Evolutionary conservation across 2,329 filamentous ascomycete genomes (phyloP).

Genomic region (Cladosporium sp.): DNA sequence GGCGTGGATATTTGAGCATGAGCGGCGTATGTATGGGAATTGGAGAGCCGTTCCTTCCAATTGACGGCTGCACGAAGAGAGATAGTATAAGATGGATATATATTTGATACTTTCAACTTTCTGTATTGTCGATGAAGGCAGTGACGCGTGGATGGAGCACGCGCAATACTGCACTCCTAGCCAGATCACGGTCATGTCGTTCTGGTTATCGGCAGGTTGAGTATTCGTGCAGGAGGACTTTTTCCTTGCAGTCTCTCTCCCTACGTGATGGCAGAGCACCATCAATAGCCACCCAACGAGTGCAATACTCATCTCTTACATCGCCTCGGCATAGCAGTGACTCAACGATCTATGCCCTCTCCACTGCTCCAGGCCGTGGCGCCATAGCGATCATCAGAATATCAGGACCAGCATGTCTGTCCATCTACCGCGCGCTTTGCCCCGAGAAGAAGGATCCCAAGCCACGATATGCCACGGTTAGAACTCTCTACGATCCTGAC

Average conservation of each 20-base stretch:
- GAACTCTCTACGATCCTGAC: slow-evolving; percentile 64
- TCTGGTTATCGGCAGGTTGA: neutral
- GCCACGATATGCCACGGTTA: slow-evolving; percentile 64
- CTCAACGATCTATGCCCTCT: slow-evolving; percentile 83
- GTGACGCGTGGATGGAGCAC: neutral
- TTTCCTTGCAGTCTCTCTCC: neutral
- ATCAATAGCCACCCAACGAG: neutral
- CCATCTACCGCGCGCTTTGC: slow-evolving; percentile 64
- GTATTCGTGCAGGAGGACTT: neutral
- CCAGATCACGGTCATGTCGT: neutral
- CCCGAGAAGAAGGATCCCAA: slow-evolving; percentile 52
- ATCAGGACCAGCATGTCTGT: slow-evolving; percentile 69
- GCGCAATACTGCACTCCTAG: neutral
- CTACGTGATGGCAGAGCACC: neutral
- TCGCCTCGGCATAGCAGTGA: neutral
- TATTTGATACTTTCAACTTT: neutral
- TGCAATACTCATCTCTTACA: neutral
- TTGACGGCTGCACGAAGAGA: neutral
- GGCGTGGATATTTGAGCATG: neutral
- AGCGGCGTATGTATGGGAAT: neutral
- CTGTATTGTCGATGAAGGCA: neutral
- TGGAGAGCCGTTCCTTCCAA: neutral
- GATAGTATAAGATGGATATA: neutral
- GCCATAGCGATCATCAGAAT: slow-evolving; percentile 88
- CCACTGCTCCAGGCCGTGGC: slow-evolving; percentile 77